phyloP scores from a whole-genome alignment of 768 basidiomycete species.

The Neoboletus brunneissimus region DNA sequence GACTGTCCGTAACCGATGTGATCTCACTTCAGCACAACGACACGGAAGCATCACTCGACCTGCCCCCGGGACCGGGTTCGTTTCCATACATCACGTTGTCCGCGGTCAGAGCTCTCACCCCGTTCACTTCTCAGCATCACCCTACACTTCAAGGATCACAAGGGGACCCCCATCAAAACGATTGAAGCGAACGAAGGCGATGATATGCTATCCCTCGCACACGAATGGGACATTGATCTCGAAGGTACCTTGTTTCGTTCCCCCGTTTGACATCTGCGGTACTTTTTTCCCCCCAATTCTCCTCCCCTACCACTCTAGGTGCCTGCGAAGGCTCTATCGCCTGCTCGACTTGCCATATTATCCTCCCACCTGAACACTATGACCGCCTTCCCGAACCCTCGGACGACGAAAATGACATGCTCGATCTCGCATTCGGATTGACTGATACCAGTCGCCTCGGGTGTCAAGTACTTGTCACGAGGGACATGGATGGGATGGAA shows the following conservation, averaged over 20 bases:
- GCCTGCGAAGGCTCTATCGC: conserved; percentile 97
- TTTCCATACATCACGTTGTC: not conserved
- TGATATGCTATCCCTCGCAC: conserved; percentile 85
- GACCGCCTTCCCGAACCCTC: conserved; percentile 88
- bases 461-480: conserved; percentile 75
- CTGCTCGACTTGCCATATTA: conserved; percentile 97
- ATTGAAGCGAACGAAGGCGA: conserved; percentile 94
- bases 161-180: conserved; percentile 79
- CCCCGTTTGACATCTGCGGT: not conserved
- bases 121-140: conserved; percentile 57
- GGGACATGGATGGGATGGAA: conserved; percentile 79
- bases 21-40: conserved; percentile 9
- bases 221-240: conserved; percentile 93
- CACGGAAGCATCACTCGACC: conserved; percentile 64
- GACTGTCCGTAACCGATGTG: not conserved
- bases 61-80: conserved; percentile 66
- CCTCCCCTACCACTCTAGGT: conserved; percentile 45
- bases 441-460: conserved; percentile 89
- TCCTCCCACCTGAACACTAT: conserved; percentile 59
- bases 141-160: conserved; percentile 86
- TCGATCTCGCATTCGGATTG: conserved; percentile 96
- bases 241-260: conserved; percentile 60
- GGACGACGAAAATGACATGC: conserved; percentile 98
- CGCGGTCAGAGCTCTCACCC: not conserved
- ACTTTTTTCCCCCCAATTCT: not conserved